phyloP scores from a whole-genome alignment of 768 basidiomycete species.

The Cubamyces lactineus region DNA sequence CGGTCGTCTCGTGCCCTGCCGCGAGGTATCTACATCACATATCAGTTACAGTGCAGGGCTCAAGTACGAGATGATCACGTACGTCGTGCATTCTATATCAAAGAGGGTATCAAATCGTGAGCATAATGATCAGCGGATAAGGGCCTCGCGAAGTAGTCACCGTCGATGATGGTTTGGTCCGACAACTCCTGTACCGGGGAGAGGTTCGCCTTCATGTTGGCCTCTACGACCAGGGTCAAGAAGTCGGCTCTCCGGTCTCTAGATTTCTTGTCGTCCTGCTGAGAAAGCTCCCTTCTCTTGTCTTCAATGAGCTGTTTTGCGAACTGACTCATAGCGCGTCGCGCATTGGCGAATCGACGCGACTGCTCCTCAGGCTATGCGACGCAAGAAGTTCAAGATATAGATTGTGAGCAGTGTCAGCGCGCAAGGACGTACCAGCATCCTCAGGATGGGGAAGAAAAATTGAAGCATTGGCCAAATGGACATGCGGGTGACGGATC shows the following conservation, averaged over 20 bases:
- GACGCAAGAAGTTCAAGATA: too few species aligned
- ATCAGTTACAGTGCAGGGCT: neutral
- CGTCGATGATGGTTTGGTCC: conserved; percentile 40
- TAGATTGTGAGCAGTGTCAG: too few species aligned
- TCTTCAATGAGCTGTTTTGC: conserved; percentile 32
- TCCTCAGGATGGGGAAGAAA: conserved; percentile 29
- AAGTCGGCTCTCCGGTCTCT: conserved; percentile 35
- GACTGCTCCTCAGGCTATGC: conserved; percentile 12
- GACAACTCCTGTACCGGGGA: conserved; percentile 34
- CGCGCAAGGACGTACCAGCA: conserved; percentile 15
- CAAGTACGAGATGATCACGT: neutral
- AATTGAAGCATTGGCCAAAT: conserved; percentile 7
- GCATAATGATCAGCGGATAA: too few species aligned
- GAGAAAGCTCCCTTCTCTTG: conserved; percentile 35
- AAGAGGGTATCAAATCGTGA: too few species aligned
- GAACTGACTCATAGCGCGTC: conserved; percentile 28
- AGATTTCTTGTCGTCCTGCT: conserved; percentile 27
- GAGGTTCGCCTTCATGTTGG: conserved; percentile 32
- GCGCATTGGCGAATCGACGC: conserved; percentile 14
- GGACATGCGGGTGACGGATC: conserved; percentile 7
- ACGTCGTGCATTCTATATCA: conserved; percentile 10
- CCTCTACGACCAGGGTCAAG: conserved; percentile 33
- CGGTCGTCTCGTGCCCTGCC: conserved; percentile 38
- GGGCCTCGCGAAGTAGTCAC: conserved; percentile 17
- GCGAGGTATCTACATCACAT: conserved; percentile 23